phyloP scores from a whole-genome alignment of 805 yeast genomes.

The Kuraishia molischiana region DNA sequence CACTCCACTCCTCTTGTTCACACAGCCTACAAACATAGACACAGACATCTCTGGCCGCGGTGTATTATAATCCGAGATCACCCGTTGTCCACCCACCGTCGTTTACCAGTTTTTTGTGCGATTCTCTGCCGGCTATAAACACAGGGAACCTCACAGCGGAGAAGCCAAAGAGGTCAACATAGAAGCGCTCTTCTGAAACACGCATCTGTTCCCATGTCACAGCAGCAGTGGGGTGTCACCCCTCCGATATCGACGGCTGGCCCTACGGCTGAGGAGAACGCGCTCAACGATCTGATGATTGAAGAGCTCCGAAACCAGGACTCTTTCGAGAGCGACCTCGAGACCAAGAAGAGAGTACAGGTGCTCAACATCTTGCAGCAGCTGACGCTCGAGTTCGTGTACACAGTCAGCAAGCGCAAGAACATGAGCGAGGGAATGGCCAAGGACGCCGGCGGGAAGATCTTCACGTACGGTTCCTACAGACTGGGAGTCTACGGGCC shows the following conservation, averaged over 20 bases:
- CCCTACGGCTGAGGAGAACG: slow-evolving; percentile 74
- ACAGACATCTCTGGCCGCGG: no score
- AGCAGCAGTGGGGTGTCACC: slow-evolving; percentile 53
- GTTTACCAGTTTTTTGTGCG: no score
- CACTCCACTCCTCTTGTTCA: no score
- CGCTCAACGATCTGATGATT: slow-evolving; percentile 65
- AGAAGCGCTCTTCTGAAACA: no score
- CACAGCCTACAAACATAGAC: no score
- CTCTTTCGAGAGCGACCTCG: slow-evolving; percentile 83
- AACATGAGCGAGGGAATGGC: slow-evolving; percentile 99
- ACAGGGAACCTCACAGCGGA: no score
- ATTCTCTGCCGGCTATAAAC: no score
- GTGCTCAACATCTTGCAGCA: slow-evolving; percentile 66
- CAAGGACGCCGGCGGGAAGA: slow-evolving; percentile 92
- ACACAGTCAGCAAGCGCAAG: slow-evolving; percentile 63
- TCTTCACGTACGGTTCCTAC: slow-evolving; percentile 94
- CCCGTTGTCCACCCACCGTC: no score
- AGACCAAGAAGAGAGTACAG: slow-evolving; percentile 70
- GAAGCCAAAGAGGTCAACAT: no score
- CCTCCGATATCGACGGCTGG: slow-evolving; percentile 80
- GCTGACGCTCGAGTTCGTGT: slow-evolving; percentile 74
- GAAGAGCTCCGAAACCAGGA: slow-evolving; percentile 73
- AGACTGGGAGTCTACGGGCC: slow-evolving; percentile 96
- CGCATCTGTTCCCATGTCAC: no score
- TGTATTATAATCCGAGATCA: no score